These are phyloP conservation scores for Boletus subcaerulescens DNA, from an alignment of 768 basidiomycete genomes.

Conservation along the genomic window DNA sequence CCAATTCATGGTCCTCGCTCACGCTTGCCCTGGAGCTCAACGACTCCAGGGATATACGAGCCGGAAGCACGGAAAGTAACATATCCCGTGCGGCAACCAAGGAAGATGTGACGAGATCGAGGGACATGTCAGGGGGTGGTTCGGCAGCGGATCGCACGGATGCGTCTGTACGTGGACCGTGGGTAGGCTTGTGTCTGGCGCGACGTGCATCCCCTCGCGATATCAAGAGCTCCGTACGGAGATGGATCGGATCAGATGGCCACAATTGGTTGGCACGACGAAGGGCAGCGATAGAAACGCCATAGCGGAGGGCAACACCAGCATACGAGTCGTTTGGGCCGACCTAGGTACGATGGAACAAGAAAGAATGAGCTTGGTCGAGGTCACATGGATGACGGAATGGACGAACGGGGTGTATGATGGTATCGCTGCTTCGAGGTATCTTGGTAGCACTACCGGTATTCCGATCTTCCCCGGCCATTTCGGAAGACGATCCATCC, in stretches of 20 bases:
- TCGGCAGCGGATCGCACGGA: not conserved
- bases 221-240: conserved; percentile 78
- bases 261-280: conserved; percentile 90
- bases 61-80: conserved; percentile 24
- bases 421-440: not conserved
- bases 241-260: conserved; percentile 89
- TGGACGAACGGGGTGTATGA: conserved; percentile 21
- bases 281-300: conserved; percentile 77
- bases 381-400: not conserved
- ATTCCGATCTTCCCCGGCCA: not conserved
- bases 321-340: conserved; percentile 74
- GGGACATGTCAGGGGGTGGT: not conserved
- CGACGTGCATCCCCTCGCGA: conserved; percentile 37
- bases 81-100: conserved; percentile 20
- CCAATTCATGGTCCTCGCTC: conserved; percentile 31
- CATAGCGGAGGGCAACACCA: conserved; percentile 87
- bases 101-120: conserved; percentile 13
- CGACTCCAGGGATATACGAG: conserved; percentile 31
- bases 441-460: not conserved
- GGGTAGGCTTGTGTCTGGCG: conserved; percentile 1
- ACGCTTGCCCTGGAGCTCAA: conserved; percentile 25
- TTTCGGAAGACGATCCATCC: not conserved
- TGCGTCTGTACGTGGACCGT: not conserved
- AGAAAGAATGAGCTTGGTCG: not conserved
- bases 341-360: conserved; percentile 44